Evolutionary conservation across 305 asterid genomes (phyloP), one percentile per base, ranked within the genome.

Genomic region (Plantago coronopus): DNA sequence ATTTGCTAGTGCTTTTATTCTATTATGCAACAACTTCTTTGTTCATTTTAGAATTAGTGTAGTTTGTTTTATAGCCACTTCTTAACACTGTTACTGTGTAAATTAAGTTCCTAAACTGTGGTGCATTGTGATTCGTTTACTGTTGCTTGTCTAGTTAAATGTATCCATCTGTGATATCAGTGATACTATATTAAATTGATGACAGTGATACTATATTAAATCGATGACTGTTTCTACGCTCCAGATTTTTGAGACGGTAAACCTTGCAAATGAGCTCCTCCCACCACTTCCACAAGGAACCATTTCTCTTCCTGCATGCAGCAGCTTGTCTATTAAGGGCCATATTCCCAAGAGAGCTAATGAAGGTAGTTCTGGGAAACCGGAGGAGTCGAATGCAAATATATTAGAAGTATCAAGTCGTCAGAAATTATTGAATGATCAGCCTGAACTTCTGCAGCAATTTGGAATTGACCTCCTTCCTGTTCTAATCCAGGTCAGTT

Each of bases 221-320:
- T 10, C 10, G 42, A 34, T 34, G 13, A 34, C 10, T 10, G 42
- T 34, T 34, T 34, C 42, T 34, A 13, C 10, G 9, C 1, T 34
- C 12, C 89, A 94, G 99, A 77, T 88, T 62, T 94, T 90, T 83
- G 99, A 94, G 87, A 90, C 90, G 55, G 93, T 94, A 82, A 94
- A 86, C 84, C 81, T 94, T 71, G 97, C 99, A 68, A 94, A 94
- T 74, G 99, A 94, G 85, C 94, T 94, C 68, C 99, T 94, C 63
- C 99, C 99, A 19, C 79, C 91, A 3, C 85, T 94, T 68, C 95
- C 99, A 66, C 89, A 86, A 77, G 99, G 99, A 76, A 88, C 76
- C 45, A 88, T 91, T 5, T 78, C 97, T 66, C 91, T 94, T 56
- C 99, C 96, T 25, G 78, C 80, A 59, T 73, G 87, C 72, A 74